These are phyloP conservation scores for Oxytropis ochrocephala DNA, from an alignment of 306 rosid species.

Conservation along the genomic window DNA sequence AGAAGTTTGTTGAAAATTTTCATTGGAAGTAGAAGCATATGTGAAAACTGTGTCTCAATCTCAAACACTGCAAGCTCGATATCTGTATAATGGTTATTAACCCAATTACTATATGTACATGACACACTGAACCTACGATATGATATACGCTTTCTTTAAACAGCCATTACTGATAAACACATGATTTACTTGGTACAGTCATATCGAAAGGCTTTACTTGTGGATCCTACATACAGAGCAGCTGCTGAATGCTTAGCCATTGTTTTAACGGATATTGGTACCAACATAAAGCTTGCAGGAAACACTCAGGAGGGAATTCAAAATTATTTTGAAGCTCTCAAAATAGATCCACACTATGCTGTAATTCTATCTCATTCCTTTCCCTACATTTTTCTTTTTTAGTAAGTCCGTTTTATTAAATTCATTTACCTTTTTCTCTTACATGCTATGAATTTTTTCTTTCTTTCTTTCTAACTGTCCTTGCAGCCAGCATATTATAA, in stretches of 20 bases:
- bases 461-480: constrained; percentile 12
- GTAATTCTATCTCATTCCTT: constrained; percentile 41
- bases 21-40: not conserved
- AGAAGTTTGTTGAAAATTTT: constrained; percentile 19
- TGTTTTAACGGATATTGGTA: constrained; percentile 97
- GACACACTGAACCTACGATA: not conserved
- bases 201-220: constrained; percentile 80
- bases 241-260: constrained; percentile 95
- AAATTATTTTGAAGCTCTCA: constrained; percentile 94
- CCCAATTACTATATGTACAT: not conserved
- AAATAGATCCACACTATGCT: constrained; percentile 89
- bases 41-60: not conserved
- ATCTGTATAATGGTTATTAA: not conserved
- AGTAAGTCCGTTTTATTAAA: not conserved
- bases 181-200: constrained; percentile 63
- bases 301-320: constrained; percentile 95
- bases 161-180: not conserved
- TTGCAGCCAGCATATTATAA: constrained; percentile 96
- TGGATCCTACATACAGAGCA: constrained; percentile 74
- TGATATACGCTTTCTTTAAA: not conserved
- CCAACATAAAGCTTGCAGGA: constrained; percentile 95
- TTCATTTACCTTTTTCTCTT: not conserved
- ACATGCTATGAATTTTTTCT: constrained; percentile 10
- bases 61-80: not conserved
- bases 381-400: constrained; percentile 8